Base-by-base conservation (phyloP, 805 yeast genomes). In the Suhomyces sp. region DNA sequence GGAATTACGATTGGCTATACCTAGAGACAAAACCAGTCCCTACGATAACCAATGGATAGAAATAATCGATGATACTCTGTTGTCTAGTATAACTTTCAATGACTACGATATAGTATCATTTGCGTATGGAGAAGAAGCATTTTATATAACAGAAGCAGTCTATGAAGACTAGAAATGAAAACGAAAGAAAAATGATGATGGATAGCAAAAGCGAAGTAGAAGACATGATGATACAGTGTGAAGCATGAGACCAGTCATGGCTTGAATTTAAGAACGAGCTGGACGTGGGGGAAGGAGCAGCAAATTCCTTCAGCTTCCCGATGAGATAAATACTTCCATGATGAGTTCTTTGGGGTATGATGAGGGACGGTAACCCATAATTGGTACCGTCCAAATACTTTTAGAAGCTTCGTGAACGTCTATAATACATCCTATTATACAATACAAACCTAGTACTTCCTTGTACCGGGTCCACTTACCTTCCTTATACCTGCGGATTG, bases 21-120 rank as follows among this genome's bases (percentile, higher is more conserved):
- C 75, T 0, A 59, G 56, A 33, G 71, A 69, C 38, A 54, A 50
- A 19, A 56, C 55, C 25, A 31, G 51, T 2, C 67, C 70, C 1
- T 58, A 63, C 34, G 55, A 48, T 6, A 63, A 60, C 37, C 46
- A 55, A 32, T 65, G 72, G 72, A 48, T 62, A 5, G 62, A 55
- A 17, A 35, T 63, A 8, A 38, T 39, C 6, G 56, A 54, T 20
- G 62, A 62, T 17, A 44, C 43, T 6, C 53, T 46, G 13, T 39
- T 73, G 19, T 47, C 49, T n/a, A 46, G 44, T 5, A 33, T 69
- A 4, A 43, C 47, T 8, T 53, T 72, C 37, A 51, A 43, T 13
- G 79, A 75, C 44, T 63, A 64, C 42, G 65, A 63, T 25, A 50
- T 64, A 4, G 23, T 76, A 8, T 69, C 71, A 6, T 75, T 76